Conservation (phyloP, 2,329 filamentous ascomycete genomes). For the Thelonectria olida region DNA sequence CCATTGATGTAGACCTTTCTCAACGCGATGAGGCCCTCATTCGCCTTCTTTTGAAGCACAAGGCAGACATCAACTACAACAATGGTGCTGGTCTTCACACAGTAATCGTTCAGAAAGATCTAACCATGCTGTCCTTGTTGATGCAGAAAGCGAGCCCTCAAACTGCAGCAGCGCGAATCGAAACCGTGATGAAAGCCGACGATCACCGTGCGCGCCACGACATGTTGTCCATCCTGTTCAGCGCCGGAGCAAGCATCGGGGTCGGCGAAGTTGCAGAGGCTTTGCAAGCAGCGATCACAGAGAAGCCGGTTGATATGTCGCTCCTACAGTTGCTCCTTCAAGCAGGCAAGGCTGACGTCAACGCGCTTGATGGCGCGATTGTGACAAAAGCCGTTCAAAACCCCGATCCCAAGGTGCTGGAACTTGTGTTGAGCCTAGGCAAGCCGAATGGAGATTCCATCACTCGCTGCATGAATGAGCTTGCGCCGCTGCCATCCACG, state of each 20-base stretch:
- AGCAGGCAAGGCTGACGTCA: constrained; percentile 62
- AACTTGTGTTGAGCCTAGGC: constrained; percentile 56
- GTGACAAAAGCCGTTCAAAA: constrained; percentile 53
- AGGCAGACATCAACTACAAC: constrained; percentile 64
- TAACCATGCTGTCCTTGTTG: constrained; percentile 55
- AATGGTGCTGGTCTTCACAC: constrained; percentile 59
- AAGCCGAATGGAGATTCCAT: constrained; percentile 56
- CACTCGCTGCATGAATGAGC: constrained; percentile 51
- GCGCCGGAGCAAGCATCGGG: constrained; percentile 54
- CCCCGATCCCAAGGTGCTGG: constrained; percentile 58
- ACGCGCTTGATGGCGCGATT: constrained; percentile 55
- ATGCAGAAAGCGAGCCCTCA: constrained; percentile 57
- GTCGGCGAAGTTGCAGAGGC: constrained; percentile 53
- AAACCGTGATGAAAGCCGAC: constrained; percentile 55
- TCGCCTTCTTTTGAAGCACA: constrained; percentile 59
- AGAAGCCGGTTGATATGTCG: constrained; percentile 59
- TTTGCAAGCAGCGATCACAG: constrained; percentile 52
- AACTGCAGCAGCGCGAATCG: constrained; percentile 58
- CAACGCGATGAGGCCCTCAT: constrained; percentile 62
- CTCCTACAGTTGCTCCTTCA: constrained; percentile 60
- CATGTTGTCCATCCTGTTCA: constrained; percentile 58
- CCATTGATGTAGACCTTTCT: constrained; percentile 58
- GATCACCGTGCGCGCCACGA: constrained; percentile 55
- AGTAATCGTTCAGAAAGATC: constrained; percentile 59
- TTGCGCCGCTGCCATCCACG: constrained; percentile 55